A percentile compares a stretch with the other conserved stretches of the same genome.
These are phyloP conservation scores for Saraca asoca DNA, from an alignment of 331 rosid genomes.

Conservation along the genomic window DNA sequence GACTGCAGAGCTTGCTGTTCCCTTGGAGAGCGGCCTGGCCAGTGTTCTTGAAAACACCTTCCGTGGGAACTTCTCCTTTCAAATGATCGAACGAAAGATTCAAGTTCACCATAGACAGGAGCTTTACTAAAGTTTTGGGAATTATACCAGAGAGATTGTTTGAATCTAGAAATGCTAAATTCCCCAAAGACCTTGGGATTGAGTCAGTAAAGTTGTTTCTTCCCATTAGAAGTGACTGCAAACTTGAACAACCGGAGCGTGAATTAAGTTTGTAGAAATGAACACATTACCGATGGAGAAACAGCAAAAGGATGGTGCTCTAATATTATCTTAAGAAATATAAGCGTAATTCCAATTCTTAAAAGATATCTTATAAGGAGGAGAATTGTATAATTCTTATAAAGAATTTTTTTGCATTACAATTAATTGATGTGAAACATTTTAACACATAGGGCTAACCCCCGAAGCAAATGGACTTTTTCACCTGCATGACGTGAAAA, in stretches of 20 bases:
- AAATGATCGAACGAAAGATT: slow-evolving; percentile 49
- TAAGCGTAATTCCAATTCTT: too few relatives aligned
- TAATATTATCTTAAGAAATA: too few relatives aligned
- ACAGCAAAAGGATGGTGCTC: too few relatives aligned
- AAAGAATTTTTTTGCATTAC: too few relatives aligned
- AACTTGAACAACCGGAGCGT: neutral
- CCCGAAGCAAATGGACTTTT: too few relatives aligned
- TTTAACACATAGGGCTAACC: too few relatives aligned
- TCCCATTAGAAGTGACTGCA: slow-evolving; percentile 26
- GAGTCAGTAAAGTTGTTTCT: slow-evolving; percentile 41
- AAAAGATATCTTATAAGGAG: too few relatives aligned
- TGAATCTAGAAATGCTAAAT: slow-evolving; percentile 33
- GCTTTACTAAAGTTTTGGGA: slow-evolving; percentile 40
- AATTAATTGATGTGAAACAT: too few relatives aligned
- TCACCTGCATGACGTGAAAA: too few relatives aligned
- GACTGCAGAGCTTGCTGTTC: slow-evolving; percentile 41
- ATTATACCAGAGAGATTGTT: slow-evolving; percentile 44
- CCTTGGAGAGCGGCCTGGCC: slow-evolving; percentile 34
- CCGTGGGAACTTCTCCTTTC: slow-evolving; percentile 41
- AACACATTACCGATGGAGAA: too few relatives aligned
- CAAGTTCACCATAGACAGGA: slow-evolving; percentile 2
- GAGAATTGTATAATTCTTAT: too few relatives aligned
- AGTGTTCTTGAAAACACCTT: slow-evolving; percentile 41
- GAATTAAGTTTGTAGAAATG: too few relatives aligned
- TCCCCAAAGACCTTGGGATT: slow-evolving; percentile 37